A percentile compares a stretch with the other conserved stretches of the same genome.
phyloP scores from a whole-genome alignment of 106 monocot genomes.

The Xerophyta viscosa region DNA sequence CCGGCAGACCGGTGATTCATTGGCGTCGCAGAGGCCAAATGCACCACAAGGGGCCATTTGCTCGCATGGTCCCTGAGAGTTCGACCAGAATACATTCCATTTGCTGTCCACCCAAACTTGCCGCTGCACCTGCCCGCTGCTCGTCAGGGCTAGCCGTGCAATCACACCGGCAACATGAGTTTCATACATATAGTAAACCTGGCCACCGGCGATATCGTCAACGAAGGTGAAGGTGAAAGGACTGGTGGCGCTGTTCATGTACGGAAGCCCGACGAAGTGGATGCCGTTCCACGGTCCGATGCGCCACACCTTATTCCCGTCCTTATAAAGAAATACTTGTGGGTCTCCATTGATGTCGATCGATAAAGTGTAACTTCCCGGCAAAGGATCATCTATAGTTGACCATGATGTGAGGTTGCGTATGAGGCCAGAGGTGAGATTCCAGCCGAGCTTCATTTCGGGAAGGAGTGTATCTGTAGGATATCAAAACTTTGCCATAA shows the following conservation, averaged over 20 bases:
- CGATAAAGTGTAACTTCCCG: constrained; percentile 6
- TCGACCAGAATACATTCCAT: constrained; percentile 18
- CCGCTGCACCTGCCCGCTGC: background rate
- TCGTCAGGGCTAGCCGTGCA: constrained; percentile 1
- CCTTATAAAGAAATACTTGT: background rate
- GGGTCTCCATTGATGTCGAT: constrained; percentile 12
- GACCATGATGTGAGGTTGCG: constrained; percentile 14
- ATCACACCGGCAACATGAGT: background rate
- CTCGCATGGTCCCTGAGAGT: constrained; percentile 16
- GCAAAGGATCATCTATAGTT: constrained; percentile 18
- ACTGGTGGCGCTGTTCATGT: constrained; percentile 2
- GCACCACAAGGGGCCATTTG: constrained; percentile 8
- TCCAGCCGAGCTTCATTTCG: constrained; percentile 18
- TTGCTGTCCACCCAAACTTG: background rate
- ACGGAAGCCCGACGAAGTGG: constrained; percentile 21
- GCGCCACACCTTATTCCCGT: constrained; percentile 5
- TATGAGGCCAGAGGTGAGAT: constrained; percentile 1
- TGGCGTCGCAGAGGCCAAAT: constrained; percentile 13
- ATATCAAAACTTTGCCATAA: constrained; percentile 34
- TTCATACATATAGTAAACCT: constrained; percentile 4
- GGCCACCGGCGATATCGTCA: background rate
- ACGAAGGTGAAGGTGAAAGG: constrained; percentile 3
- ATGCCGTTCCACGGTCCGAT: constrained; percentile 38
- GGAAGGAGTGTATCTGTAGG: constrained; percentile 24
- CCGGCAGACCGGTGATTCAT: constrained; percentile 11